Evolutionary conservation across 2,329 filamentous ascomycete genomes (phyloP).

Genomic region (Hypoxylon sp.): DNA sequence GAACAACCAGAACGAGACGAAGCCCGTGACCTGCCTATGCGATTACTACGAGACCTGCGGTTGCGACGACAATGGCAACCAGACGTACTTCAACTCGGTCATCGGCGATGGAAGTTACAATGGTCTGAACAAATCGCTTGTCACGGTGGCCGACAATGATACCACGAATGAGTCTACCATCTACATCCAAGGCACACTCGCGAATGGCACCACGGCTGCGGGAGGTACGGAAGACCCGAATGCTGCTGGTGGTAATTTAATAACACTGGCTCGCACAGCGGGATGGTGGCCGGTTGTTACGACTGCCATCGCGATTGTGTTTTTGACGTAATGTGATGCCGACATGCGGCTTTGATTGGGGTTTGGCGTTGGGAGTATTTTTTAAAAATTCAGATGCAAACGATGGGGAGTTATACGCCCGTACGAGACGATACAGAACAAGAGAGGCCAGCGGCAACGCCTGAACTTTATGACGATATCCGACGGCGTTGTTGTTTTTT

Average conservation of each 20-base stretch:
- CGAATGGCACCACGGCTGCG: slow-evolving; percentile 69
- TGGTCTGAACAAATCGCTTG: slow-evolving; percentile 66
- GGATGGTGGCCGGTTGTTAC: slow-evolving; percentile 62
- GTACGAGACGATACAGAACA: no score
- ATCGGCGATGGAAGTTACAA: slow-evolving; percentile 71
- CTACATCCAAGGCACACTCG: slow-evolving; percentile 78
- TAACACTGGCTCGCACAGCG: slow-evolving; percentile 48
- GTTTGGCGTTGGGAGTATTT: not conserved
- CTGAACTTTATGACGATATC: slow-evolving; percentile 17
- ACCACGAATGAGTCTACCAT: slow-evolving; percentile 65
- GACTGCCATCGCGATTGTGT: slow-evolving; percentile 56
- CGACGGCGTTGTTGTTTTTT: slow-evolving; percentile 5
- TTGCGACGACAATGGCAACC: slow-evolving; percentile 71
- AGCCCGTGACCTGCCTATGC: slow-evolving; percentile 70
- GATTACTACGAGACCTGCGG: slow-evolving; percentile 59
- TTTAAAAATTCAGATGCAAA: slow-evolving; percentile 5
- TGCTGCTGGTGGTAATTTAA: slow-evolving; percentile 47
- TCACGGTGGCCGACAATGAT: slow-evolving; percentile 69
- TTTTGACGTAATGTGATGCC: slow-evolving; percentile 48
- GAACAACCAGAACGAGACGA: slow-evolving; percentile 63
- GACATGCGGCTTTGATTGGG: not conserved
- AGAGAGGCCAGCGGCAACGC: not conserved
- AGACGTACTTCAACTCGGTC: slow-evolving; percentile 67
- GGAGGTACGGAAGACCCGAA: slow-evolving; percentile 54
- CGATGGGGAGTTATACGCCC: no score